Evolutionary conservation across 2,329 filamentous ascomycete species (phyloP), one percentile per base, ranked within the genome.

Genomic region (Penicillium polonicum): DNA sequence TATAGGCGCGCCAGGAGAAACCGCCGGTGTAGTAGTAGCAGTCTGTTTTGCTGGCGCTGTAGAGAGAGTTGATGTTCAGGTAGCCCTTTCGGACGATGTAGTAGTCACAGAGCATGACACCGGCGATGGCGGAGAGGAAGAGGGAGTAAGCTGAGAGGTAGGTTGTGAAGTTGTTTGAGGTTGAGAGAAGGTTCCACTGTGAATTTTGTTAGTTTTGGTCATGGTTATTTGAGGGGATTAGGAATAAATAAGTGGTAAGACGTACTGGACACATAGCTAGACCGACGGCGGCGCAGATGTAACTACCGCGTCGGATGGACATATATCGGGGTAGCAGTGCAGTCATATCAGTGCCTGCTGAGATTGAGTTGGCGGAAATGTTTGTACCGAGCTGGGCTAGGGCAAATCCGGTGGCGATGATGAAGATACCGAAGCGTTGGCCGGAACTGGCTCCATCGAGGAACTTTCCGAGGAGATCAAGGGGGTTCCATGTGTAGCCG

Each of bases 81-180:
- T 92, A 96, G 5, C 92, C 92, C 58, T 83, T 87, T 57, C 92
- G 88, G 5, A 96, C 90, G 55, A 89, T 61, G 75, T 95, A 97
- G 79, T 97, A 97, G 74, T 97, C 92, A 65, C 82, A 84, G 59
- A 92, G 80, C 78, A 96, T 94, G 62, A 96, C 91, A n/a, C 92
- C 92, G 0, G 91, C 92, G 61, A 97, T 95, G 43, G 89, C 91
- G 58, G 89, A 92, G n/a, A 97, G 83, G 77, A 97, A 97, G 56
- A 97, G 91, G 3, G 89, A 92, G 79, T 96, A 96, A 1, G 92
- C 89, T 0, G 90, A 94, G 0, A 97, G 85, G 71, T 96, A 96
- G 4, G 90, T 95, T 0, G 90, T 94, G 78, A 96, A 96, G 75
- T 88, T 87, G 79, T 93, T 96, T 44, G 85, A 85, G 44, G 80